Evolutionary conservation across 2,329 filamentous ascomycete species (phyloP).

Genomic region (Phialophora expanda): DNA sequence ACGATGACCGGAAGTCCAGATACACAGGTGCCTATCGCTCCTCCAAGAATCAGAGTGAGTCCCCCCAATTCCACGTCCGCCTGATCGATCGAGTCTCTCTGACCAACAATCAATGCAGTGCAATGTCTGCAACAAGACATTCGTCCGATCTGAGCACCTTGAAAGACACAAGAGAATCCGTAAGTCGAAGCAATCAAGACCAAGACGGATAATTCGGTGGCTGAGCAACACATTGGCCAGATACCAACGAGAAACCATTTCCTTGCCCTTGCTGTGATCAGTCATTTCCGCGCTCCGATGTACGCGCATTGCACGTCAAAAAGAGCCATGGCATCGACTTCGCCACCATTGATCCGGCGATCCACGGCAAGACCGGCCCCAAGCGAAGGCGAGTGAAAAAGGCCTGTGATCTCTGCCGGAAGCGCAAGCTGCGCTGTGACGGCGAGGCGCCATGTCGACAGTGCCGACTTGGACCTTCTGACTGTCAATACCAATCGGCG

Average conservation of each 20-base stretch:
- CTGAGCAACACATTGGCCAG: neutral
- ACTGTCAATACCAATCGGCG: conserved; percentile 15
- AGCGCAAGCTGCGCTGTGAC: conserved; percentile 40
- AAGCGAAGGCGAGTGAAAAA: conserved; percentile 37
- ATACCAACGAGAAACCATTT: conserved; percentile 30
- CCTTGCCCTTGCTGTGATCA: conserved; percentile 21
- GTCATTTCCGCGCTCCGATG: conserved; percentile 26
- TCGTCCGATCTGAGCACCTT: conserved; percentile 26
- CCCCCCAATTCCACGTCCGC: too few species aligned
- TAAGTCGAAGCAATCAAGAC: neutral
- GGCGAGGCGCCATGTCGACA: conserved; percentile 37
- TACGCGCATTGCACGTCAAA: conserved; percentile 21
- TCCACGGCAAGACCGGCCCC: neutral
- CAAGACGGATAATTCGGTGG: too few species aligned
- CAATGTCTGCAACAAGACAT: conserved; percentile 24
- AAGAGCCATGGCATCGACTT: conserved; percentile 8
- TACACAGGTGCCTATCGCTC: too few species aligned
- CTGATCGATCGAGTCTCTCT: too few species aligned
- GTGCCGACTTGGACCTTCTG: conserved; percentile 10
- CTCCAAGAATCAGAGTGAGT: too few species aligned
- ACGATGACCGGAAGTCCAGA: too few species aligned
- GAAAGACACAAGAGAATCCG: conserved; percentile 25
- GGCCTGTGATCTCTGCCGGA: conserved; percentile 39
- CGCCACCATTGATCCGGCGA: too few species aligned
- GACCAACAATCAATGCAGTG: conserved; percentile 15